Evolutionary conservation across 345 rosid genomes (phyloP).

Genomic region (Camelina sativa): DNA sequence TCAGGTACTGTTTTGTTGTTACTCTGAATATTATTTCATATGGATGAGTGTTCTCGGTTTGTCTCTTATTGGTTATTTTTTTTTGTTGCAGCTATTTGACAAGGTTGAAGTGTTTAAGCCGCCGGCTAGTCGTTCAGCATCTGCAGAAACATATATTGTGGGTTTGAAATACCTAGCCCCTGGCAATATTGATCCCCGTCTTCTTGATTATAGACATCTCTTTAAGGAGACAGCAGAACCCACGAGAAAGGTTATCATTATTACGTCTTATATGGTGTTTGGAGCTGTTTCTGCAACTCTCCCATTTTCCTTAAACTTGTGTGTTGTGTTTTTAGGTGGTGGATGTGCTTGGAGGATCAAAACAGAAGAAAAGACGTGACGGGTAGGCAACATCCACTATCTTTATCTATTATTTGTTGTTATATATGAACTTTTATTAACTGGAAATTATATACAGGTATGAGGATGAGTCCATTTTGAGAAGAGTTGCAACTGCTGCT

Average conservation of each 20-base stretch:
- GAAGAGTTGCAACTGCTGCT: slow-evolving; percentile 74
- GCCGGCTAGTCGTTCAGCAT: slow-evolving; percentile 85
- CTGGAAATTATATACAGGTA: slow-evolving; percentile 52
- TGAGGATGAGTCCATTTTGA: slow-evolving; percentile 69
- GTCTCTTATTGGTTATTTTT: background rate
- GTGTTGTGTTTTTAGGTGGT: slow-evolving; percentile 54
- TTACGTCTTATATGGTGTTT: background rate
- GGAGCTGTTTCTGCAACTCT: background rate
- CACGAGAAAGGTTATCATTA: slow-evolving; percentile 56
- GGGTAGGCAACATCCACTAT: slow-evolving; percentile 61
- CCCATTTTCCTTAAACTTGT: background rate
- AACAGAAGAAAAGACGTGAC: slow-evolving; percentile 80
- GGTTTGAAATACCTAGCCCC: slow-evolving; percentile 91
- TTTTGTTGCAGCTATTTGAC: slow-evolving; percentile 68
- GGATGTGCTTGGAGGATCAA: slow-evolving; percentile 74
- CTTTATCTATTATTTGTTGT: background rate
- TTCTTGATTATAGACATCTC: slow-evolving; percentile 78
- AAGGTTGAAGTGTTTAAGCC: slow-evolving; percentile 96
- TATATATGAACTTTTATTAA: background rate
- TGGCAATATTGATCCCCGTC: slow-evolving; percentile 85
- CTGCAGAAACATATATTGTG: slow-evolving; percentile 90
- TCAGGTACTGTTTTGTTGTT: slow-evolving; percentile 52
- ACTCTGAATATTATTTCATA: background rate
- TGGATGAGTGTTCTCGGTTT: background rate
- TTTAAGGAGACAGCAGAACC: slow-evolving; percentile 80